A percentile compares a stretch with the other conserved stretches of the same genome.
Evolutionary conservation across 495 filamentous ascomycete genomes (phyloP).

Genomic region (Letharia lupina): DNA sequence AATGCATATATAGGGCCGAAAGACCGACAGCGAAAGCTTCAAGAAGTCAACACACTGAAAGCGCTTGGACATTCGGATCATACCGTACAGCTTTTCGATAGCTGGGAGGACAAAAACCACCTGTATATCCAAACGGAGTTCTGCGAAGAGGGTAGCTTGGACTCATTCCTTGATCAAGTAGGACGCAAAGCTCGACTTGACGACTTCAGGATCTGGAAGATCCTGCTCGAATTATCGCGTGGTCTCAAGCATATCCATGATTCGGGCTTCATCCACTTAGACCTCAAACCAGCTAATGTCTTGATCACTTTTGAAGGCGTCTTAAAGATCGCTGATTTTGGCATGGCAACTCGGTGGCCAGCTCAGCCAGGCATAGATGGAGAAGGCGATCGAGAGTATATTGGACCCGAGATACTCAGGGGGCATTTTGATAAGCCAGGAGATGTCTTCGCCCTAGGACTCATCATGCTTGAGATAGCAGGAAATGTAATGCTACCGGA

Average conservation of each 20-base stretch:
- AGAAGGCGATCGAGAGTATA: conserved; percentile 93
- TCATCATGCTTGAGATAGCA: conserved; percentile 89
- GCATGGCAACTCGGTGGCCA: conserved; percentile 77
- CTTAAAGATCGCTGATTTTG: conserved; percentile 94
- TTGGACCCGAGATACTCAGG: conserved; percentile 80
- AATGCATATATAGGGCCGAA: conserved; percentile 63
- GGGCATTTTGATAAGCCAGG: conserved; percentile 81
- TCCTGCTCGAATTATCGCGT: conserved; percentile 71
- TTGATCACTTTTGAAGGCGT: conserved; percentile 84
- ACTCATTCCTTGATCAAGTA: conserved; percentile 67
- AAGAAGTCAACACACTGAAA: conserved; percentile 70
- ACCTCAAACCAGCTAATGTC: conserved; percentile 92
- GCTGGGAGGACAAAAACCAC: conserved; percentile 73
- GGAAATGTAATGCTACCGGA: conserved; percentile 87
- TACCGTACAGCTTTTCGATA: conserved; percentile 67
- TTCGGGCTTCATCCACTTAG: conserved; percentile 82
- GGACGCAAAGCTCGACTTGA: conserved; percentile 80
- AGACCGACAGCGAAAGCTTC: conserved; percentile 68
- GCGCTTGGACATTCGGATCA: conserved; percentile 68
- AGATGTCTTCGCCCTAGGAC: conserved; percentile 86
- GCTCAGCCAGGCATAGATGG: conserved; percentile 68
- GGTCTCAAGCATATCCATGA: conserved; percentile 84
- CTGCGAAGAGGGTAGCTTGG: conserved; percentile 85
- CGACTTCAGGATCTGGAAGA: conserved; percentile 98
- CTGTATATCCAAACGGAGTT: conserved; percentile 97